Base-by-base conservation (phyloP, 805 yeast genomes). In the Hanseniaspora meyeri region DNA sequence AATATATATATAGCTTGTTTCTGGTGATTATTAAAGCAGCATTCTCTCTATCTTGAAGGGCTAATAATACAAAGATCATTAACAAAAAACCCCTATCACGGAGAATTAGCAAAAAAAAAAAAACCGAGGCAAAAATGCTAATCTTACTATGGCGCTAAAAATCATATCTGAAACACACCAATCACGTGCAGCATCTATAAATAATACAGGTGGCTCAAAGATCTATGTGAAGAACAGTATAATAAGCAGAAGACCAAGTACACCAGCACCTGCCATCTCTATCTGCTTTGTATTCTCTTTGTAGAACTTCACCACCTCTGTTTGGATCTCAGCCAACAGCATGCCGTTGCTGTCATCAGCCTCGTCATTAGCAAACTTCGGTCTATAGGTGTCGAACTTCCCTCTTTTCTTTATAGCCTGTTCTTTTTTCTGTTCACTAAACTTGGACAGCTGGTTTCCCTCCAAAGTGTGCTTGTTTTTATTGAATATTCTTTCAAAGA, bases 401-500 rank as follows among this genome's bases (percentile, higher is more conserved):
- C 32, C 31, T 32, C 57, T 53, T 14, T 31, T 45, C 14, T 38
- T 34, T 12, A 36, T 39, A 17, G 59, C 51, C 43, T 65, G 68
- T 40, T 59, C 65, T 27, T 65, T 66, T 11, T 62, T 58, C 62
- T 82, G 80, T 58, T 46, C 38, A 9, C 29, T 20, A 10, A 32
- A 34, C 29, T 34, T 46, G 16, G 49, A 32, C 11, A 46, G 27
- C 17, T 83, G 70, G 61, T 84, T 88, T 39, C 73, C 67, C 57
- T 82, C 87, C 4, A 68, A 57, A 45, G 66, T 68, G 54, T 85
- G 72, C 16, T 76, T 64, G 24, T 75, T 75, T 60, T 80, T 80
- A 2, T 71, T 63, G 3, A 83, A 71, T 2, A 83, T 72, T 62
- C 79, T 82, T 34, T 80, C 74, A 63, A 85, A 84, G 56, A 71